Evolutionary conservation across 768 basidiomycete genomes (phyloP).

Genomic region (Leccinum obscurum): DNA sequence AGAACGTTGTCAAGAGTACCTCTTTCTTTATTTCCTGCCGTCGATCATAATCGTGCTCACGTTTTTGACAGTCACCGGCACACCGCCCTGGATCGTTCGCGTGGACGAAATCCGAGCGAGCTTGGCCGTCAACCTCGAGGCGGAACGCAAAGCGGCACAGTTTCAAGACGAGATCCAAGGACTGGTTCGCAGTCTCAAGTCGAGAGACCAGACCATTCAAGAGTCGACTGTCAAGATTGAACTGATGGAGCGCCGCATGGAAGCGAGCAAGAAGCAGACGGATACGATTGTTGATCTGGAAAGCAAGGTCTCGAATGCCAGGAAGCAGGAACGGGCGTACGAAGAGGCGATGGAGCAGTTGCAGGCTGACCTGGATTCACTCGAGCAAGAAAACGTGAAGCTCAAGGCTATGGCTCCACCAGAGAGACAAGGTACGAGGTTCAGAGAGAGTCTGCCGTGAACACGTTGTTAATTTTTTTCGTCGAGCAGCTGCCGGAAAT

Average conservation of each 20-base stretch:
- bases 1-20: conserved; percentile 79
- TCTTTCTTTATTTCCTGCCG: neutral
- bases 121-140: conserved; percentile 86
- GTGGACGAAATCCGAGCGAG: conserved; percentile 81
- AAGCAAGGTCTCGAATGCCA: conserved; percentile 71
- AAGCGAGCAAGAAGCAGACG: conserved; percentile 86
- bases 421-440: conserved; percentile 66
- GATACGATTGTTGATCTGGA: conserved; percentile 84
- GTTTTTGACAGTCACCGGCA: conserved; percentile 57
- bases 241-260: conserved; percentile 90
- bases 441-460: neutral
- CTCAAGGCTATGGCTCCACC: conserved; percentile 67
- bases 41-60: neutral
- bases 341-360: conserved; percentile 94
- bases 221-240: conserved; percentile 92
- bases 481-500: conserved; percentile 41
- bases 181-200: conserved; percentile 77
- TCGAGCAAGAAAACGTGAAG: conserved; percentile 88
- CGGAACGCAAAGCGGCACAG: conserved; percentile 82
- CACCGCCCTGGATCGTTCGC: conserved; percentile 83
- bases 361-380: conserved; percentile 80
- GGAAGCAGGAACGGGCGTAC: conserved; percentile 86
- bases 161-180: conserved; percentile 90
- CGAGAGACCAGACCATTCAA: conserved; percentile 89
- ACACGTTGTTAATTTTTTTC: neutral